phyloP scores from a whole-genome alignment of 148 eudicot species.

The Vaccinium macrocarpon region DNA sequence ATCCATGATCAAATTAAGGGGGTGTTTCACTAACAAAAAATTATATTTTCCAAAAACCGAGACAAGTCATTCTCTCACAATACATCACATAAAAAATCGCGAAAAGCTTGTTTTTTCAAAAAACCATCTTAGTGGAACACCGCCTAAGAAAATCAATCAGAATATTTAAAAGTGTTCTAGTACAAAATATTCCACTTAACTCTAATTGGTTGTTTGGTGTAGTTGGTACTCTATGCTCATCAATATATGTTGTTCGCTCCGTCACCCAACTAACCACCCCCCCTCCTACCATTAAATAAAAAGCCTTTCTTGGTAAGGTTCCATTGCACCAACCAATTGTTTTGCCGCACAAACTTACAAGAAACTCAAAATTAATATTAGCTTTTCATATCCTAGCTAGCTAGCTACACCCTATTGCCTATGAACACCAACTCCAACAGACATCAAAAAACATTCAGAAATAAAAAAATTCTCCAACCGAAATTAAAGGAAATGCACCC shows the following conservation, averaged over 20 bases:
- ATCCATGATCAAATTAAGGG: background rate
- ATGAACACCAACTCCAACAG: constrained; percentile 1
- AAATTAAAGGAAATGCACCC: too few species aligned
- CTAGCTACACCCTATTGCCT: background rate
- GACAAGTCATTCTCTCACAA: too few species aligned
- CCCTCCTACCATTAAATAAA: constrained; percentile 34
- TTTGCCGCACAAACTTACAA: constrained; percentile 27
- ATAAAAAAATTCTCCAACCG: background rate
- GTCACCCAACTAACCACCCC: constrained; percentile 39
- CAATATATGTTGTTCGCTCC: constrained; percentile 26
- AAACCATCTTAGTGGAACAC: too few species aligned
- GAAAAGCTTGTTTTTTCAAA: too few species aligned
- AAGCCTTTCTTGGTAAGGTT: constrained; percentile 30
- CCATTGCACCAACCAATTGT: constrained; percentile 49
- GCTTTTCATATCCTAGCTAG: background rate
- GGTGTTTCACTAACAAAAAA: too few species aligned
- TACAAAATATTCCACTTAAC: background rate
- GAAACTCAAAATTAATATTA: constrained; percentile 7
- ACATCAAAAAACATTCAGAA: background rate
- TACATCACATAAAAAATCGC: too few species aligned
- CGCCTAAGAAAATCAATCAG: background rate
- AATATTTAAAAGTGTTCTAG: background rate
- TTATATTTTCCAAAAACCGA: too few species aligned
- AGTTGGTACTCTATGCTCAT: constrained; percentile 28
- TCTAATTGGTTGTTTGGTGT: constrained; percentile 16